Base-by-base conservation (phyloP, 108 stramenopile genomes). In the Schizochytrium sp. region DNA sequence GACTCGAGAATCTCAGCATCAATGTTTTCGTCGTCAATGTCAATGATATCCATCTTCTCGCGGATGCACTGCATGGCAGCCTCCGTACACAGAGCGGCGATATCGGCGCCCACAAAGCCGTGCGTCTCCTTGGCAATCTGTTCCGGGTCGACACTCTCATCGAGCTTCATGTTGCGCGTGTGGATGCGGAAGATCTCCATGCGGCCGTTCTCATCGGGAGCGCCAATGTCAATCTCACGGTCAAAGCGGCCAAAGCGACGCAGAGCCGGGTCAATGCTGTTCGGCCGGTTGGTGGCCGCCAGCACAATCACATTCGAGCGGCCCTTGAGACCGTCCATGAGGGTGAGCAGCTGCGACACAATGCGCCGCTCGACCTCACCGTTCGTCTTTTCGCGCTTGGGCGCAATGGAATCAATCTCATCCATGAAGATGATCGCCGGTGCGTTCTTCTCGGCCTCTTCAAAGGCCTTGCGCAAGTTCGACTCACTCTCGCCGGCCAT, bases 1-100 rank as follows among this genome's bases (percentile, higher is more conserved):
- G 95, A 95, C 90, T 98, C 97, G 90, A 98, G 95, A 72, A 99
- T 97, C 93, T 99, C 99, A 43, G 98, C 99, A 94, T 99, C 99
- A 92, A 99, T 99, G 90, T 95, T 95, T 89, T 99, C 99, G 72
- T 98, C 99, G 90, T 99, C 99, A 89, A 99, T 99, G 92, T 99
- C 99, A 91, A 99, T 99, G 87, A 99, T 93, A 93, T 99, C 99
- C 99, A 99, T 99, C 97, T 99, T 99, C 92, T 99, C 99, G n/a
- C 99, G 94, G 92, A 99, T 99, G 92, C 99, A 99, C 93, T 99
- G 99, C 99, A 98, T 99, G 76, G 98, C 98, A 21, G 99, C 99
- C 93, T 99, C 99, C 57, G 99, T 99, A 95, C 99, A 99, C 23
- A 99, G 96, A 8, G 98, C 98, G 48, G 99, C 99, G 89, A 99